These are phyloP conservation scores for Globisporangium rhizosaccharum DNA, from an alignment of 352 stramenopile species.

Conservation along the genomic window DNA sequence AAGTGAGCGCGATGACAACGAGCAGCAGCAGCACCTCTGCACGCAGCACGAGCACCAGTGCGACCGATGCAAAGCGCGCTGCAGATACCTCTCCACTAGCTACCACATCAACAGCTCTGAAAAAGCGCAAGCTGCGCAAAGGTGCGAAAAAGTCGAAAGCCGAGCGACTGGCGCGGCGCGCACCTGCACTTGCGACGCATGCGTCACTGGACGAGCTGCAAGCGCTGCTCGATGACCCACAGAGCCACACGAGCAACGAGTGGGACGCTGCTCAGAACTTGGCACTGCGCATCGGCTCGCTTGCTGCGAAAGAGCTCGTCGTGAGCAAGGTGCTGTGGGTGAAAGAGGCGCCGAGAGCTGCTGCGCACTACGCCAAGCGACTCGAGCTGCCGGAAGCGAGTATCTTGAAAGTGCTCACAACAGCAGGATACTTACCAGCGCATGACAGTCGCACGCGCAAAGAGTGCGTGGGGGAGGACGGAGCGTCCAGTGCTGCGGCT, in stretches of 20 bases:
- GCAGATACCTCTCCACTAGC: not conserved
- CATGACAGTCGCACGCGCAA: not conserved
- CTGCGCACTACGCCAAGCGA: constrained; percentile 64
- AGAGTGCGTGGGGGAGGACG: not conserved
- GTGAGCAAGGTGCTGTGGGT: constrained; percentile 34
- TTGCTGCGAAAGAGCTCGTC: constrained; percentile 30
- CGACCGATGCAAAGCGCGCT: not conserved
- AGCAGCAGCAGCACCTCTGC: no score
- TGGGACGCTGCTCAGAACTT: constrained; percentile 64
- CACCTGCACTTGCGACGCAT: not conserved
- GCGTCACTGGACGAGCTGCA: constrained; percentile 8
- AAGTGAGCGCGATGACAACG: no score
- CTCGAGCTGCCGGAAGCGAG: constrained; percentile 28
- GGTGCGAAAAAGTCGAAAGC: constrained; percentile 33
- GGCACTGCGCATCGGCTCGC: constrained; percentile 31
- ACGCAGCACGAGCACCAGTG: no score
- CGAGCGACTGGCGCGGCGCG: constrained; percentile 14
- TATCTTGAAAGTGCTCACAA: constrained; percentile 18
- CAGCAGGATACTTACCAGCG: not conserved
- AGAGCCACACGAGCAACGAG: constrained; percentile 14
- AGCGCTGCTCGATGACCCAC: constrained; percentile 1
- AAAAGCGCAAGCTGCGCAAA: constrained; percentile 22
- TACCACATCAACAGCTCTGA: not conserved
- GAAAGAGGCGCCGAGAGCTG: constrained; percentile 35
- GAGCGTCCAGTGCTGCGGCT: constrained; percentile 3